phyloP scores from a whole-genome alignment of 2,329 filamentous ascomycete species.

The Calonectria hawksworthii region DNA sequence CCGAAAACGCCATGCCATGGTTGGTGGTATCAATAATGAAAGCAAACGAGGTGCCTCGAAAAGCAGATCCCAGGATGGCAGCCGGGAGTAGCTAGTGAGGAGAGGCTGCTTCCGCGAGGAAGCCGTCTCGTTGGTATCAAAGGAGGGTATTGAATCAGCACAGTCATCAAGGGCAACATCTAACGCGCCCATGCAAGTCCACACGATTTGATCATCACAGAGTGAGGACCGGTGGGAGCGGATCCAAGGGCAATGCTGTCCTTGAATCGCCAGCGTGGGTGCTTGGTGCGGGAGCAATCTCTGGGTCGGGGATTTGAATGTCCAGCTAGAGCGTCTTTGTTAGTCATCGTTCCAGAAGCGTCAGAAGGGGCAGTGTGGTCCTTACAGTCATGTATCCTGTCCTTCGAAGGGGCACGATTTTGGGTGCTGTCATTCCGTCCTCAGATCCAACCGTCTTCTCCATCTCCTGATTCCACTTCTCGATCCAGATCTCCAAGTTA shows the following conservation, averaged over 20 bases:
- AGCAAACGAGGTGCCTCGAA: conserved; percentile 15
- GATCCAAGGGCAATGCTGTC: conserved; percentile 52
- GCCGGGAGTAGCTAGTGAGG: conserved; percentile 31
- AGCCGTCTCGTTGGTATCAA: conserved; percentile 43
- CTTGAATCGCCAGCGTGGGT: conserved; percentile 56
- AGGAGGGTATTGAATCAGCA: conserved; percentile 38
- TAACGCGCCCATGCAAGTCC: conserved; percentile 25
- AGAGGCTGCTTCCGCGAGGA: conserved; percentile 43
- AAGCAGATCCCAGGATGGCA: conserved; percentile 12
- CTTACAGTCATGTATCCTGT: conserved; percentile 90
- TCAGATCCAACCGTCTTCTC: conserved; percentile 67
- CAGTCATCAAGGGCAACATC: conserved; percentile 21
- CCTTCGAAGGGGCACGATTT: conserved; percentile 81
- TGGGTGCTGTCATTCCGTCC: conserved; percentile 70
- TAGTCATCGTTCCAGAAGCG: conserved; percentile 14
- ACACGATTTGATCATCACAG: conserved; percentile 33
- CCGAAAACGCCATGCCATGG: conserved; percentile 47
- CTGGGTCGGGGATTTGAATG: conserved; percentile 85
- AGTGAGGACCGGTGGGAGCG: conserved; percentile 39
- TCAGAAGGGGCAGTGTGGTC: conserved; percentile 12
- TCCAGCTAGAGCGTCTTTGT: conserved; percentile 69
- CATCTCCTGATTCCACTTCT: conserved; percentile 86
- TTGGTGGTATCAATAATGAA: conserved; percentile 46
- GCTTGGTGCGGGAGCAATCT: conserved; percentile 70
- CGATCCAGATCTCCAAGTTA: conserved; percentile 83